These are phyloP conservation scores for Senna tora DNA, from an alignment of 306 rosid species.

Conservation along the genomic window DNA sequence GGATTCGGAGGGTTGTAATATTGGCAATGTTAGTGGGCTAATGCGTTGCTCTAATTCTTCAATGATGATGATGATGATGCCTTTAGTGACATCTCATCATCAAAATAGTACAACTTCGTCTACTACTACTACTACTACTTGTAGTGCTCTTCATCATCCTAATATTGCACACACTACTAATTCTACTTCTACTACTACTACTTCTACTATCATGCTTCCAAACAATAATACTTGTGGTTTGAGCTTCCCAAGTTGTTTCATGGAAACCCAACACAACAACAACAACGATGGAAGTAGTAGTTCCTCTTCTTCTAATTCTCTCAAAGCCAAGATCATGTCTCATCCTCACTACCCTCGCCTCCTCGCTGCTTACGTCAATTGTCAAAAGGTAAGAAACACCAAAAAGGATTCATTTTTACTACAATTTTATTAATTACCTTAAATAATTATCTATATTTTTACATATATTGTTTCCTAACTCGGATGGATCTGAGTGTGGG, in stretches of 20 bases:
- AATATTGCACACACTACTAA: slow-evolving; percentile 31
- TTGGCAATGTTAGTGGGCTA: no score
- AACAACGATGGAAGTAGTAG: slow-evolving; percentile 38
- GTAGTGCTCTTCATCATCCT: slow-evolving; percentile 40
- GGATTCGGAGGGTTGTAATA: no score
- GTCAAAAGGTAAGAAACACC: slow-evolving; percentile 86
- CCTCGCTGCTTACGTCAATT: slow-evolving; percentile 79
- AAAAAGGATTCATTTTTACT: slow-evolving; percentile 27
- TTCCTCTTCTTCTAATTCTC: slow-evolving; percentile 49
- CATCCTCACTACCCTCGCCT: slow-evolving; percentile 99
- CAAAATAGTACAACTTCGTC: slow-evolving; percentile 11
- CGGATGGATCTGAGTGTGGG: slow-evolving; percentile 66
- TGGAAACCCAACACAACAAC: slow-evolving; percentile 53
- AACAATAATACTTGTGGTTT: no score
- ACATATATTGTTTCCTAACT: no score
- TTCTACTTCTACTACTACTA: slow-evolving; percentile 6
- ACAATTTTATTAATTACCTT: background rate
- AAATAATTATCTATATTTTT: no score
- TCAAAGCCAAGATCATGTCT: slow-evolving; percentile 90
- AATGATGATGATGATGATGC: slow-evolving; percentile 83
- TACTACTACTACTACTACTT: no score
- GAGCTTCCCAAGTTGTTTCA: no score
- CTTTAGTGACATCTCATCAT: slow-evolving; percentile 64
- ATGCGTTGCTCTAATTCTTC: slow-evolving; percentile 43
- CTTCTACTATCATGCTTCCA: slow-evolving; percentile 47